Evolutionary conservation across 768 basidiomycete species (phyloP).

Genomic region (Leccinum incarnatum): DNA sequence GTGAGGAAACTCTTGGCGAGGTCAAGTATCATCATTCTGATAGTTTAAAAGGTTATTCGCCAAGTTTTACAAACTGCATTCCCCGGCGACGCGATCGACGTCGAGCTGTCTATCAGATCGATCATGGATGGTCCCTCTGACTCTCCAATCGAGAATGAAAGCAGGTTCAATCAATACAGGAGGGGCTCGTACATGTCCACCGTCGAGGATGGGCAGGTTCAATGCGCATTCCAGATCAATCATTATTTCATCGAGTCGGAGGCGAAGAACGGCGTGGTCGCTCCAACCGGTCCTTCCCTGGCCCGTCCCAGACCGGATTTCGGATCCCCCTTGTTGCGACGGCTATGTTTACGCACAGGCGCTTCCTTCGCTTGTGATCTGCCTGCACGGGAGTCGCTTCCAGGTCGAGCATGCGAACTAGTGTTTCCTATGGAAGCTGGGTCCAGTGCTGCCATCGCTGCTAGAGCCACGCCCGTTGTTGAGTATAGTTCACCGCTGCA

Average conservation of each 20-base stretch:
- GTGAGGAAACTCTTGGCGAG: conserved; percentile 48
- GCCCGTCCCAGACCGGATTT: conserved; percentile 41
- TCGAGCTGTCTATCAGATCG: conserved; percentile 66
- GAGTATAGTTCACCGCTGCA: conserved; percentile 51
- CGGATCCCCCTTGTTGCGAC: conserved; percentile 52
- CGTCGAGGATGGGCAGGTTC: conserved; percentile 39
- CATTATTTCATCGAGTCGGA: conserved; percentile 42
- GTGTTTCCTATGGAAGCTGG: conserved; percentile 63
- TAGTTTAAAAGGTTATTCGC: conserved; percentile 62
- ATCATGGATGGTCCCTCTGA: conserved; percentile 24
- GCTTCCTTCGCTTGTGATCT: conserved; percentile 42
- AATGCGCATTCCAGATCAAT: conserved; percentile 57
- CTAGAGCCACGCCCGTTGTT: conserved; percentile 37
- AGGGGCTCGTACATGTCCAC: conserved; percentile 25
- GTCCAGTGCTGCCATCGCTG: conserved; percentile 41
- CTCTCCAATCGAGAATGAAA: conserved; percentile 25
- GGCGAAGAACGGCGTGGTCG: conserved; percentile 6
- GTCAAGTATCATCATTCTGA: conserved; percentile 15
- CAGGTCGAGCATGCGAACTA: conserved; percentile 64
- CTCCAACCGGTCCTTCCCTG: conserved; percentile 11
- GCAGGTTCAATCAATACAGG: conserved; percentile 19
- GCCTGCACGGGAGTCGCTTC: conserved; percentile 39
- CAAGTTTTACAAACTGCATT: conserved; percentile 73
- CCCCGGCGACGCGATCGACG: conserved; percentile 77
- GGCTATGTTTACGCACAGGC: conserved; percentile 57